These are phyloP conservation scores for Sergeia podlipaevii DNA, from an alignment of 208 protist species.

Conservation along the genomic window DNA sequence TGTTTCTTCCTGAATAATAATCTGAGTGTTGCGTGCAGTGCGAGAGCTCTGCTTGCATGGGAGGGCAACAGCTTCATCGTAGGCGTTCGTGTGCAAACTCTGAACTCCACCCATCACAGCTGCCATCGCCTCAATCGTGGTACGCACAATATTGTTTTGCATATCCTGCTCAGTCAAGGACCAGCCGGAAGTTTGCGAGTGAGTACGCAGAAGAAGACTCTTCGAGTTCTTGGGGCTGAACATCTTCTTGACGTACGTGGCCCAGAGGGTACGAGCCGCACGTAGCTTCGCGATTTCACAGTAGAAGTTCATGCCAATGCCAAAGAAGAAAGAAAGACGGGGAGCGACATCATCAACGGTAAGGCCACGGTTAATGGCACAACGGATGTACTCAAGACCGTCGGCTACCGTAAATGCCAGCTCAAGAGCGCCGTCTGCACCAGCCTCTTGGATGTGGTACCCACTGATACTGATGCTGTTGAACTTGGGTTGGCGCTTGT, in stretches of 20 bases:
- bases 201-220: constrained; percentile 92
- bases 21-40: constrained; percentile 96
- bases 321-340: constrained; percentile 95
- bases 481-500: constrained; percentile 94
- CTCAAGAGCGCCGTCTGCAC: constrained; percentile 89
- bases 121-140: constrained; percentile 96
- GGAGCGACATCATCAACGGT: constrained; percentile 94
- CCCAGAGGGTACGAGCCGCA: constrained; percentile 94
- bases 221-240: constrained; percentile 91
- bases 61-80: constrained; percentile 94
- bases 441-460: constrained; percentile 97
- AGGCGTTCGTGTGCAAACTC: constrained; percentile 94
- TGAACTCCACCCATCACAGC: constrained; percentile 93
- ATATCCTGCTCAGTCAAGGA: constrained; percentile 96
- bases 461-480: constrained; percentile 94
- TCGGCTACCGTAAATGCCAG: constrained; percentile 96
- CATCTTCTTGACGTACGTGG: constrained; percentile 88
- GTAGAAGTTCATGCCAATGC: constrained; percentile 98
- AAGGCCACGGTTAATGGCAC: constrained; percentile 51
- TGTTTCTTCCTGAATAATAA: constrained; percentile 94
- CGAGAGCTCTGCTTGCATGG: constrained; percentile 91
- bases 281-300: constrained; percentile 95
- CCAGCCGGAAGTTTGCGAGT: constrained; percentile 96
- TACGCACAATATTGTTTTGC: constrained; percentile 97
- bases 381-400: constrained; percentile 93